phyloP scores from a whole-genome alignment of 805 yeast species.

The Schizosaccharomyces lindneri region DNA sequence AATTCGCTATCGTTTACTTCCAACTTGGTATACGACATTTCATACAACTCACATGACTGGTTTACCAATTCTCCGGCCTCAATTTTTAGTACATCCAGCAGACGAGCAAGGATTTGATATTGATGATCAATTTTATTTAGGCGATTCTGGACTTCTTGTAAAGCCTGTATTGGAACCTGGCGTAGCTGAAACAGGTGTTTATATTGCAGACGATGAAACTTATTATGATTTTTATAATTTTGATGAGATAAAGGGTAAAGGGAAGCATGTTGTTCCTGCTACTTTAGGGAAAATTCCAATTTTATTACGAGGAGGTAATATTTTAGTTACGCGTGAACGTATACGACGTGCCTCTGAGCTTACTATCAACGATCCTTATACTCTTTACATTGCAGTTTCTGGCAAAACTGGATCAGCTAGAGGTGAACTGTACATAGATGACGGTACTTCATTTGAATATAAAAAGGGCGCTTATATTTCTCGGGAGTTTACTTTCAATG shows the following conservation, averaged over 20 bases:
- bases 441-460: constrained; percentile 49
- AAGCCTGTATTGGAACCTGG: constrained; percentile 53
- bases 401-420: constrained; percentile 23
- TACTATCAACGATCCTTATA: constrained; percentile 61
- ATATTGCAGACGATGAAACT: constrained; percentile 22
- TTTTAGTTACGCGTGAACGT: constrained; percentile 42
- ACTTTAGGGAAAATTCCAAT: constrained; percentile 44
- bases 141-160: constrained; percentile 42
- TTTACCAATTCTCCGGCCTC: constrained; percentile 30
- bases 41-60: constrained; percentile 36
- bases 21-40: constrained; percentile 60
- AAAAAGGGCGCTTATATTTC: constrained; percentile 24
- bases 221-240: constrained; percentile 16
- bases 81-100: constrained; percentile 10
- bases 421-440: constrained; percentile 53
- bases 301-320: constrained; percentile 52
- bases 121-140: constrained; percentile 69
- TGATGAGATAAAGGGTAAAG: constrained; percentile 15
- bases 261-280: constrained; percentile 18
- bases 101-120: constrained; percentile 26
- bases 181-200: constrained; percentile 18
- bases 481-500: constrained; percentile 16
- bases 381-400: constrained; percentile 34
- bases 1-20: constrained; percentile 52
- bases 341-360: constrained; percentile 56